Conservation (phyloP, 164 flowering plant species). For the Aristolochia fimbriata region DNA sequence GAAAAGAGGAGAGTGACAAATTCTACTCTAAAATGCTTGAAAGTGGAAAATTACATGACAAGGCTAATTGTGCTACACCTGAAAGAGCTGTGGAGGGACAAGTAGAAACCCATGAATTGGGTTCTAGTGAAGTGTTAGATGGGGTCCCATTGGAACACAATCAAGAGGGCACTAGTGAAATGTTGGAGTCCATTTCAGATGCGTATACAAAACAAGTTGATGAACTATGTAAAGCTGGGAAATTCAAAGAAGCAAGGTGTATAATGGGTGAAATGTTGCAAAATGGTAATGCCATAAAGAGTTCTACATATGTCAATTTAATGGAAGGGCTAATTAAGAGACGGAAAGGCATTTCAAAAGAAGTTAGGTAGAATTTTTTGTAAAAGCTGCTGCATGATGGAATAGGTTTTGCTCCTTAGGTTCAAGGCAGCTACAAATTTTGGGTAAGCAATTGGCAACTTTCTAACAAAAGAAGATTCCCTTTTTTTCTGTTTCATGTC, state of each 20-base stretch:
- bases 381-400: too few species aligned
- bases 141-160: constrained; percentile 12
- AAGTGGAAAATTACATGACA: constrained; percentile 20
- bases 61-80: constrained; percentile 3
- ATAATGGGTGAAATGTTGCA: constrained; percentile 30
- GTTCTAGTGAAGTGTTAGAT: constrained; percentile 1
- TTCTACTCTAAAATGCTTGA: constrained; percentile 34
- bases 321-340: constrained; percentile 63
- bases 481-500: too few species aligned
- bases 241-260: constrained; percentile 61
- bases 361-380: constrained; percentile 3
- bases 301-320: constrained; percentile 41
- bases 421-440: too few species aligned
- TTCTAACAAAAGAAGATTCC: too few species aligned
- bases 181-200: constrained; percentile 21
- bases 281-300: constrained; percentile 41
- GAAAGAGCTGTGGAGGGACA: neutral
- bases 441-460: too few species aligned
- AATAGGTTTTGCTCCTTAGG: too few species aligned
- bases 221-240: constrained; percentile 49
- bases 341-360: constrained; percentile 43
- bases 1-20: constrained; percentile 42
- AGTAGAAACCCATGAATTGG: neutral
- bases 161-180: constrained; percentile 12
- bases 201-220: constrained; percentile 41